Percentiles rank a stretch among this genome's conserved stretches.
Conservation (phyloP, 352 stramenopile genomes). For the Phytophthora pseudosyringae region DNA sequence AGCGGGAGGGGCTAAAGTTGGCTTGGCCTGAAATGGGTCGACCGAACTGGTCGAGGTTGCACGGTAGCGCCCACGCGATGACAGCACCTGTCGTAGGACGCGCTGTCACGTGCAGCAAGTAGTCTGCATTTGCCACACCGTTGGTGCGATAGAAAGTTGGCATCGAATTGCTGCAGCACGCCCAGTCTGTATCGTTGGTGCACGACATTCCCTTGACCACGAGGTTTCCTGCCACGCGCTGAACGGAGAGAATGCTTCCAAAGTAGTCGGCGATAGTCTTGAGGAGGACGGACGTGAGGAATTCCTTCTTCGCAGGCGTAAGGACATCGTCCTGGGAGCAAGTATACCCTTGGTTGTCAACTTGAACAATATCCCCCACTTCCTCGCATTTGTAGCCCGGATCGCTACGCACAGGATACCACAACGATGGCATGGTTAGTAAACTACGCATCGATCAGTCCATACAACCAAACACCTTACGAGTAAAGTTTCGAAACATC, state of each 20-base stretch:
- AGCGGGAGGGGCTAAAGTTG: slow-evolving; percentile 73
- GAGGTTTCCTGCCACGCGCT: slow-evolving; percentile 71
- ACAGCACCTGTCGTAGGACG: slow-evolving; percentile 72
- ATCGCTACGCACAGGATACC: slow-evolving; percentile 39
- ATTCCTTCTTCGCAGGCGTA: slow-evolving; percentile 71
- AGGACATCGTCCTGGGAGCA: slow-evolving; percentile 65
- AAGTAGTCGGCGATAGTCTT: slow-evolving; percentile 74
- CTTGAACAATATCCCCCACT: slow-evolving; percentile 52
- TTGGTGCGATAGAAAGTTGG: slow-evolving; percentile 51
- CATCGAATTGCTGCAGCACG: slow-evolving; percentile 65
- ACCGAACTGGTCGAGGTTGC: slow-evolving; percentile 81
- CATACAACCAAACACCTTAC: slow-evolving; percentile 29
- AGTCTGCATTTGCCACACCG: slow-evolving; percentile 75
- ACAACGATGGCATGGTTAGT: not conserved
- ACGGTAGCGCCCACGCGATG: slow-evolving; percentile 82
- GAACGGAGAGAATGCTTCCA: slow-evolving; percentile 62
- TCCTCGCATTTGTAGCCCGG: slow-evolving; percentile 64
- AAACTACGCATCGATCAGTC: not conserved
- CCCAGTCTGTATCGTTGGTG: slow-evolving; percentile 51
- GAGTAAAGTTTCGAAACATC: slow-evolving; percentile 75
- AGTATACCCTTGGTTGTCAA: slow-evolving; percentile 57
- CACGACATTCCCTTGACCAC: slow-evolving; percentile 65
- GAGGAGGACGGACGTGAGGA: slow-evolving; percentile 70
- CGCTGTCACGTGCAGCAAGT: slow-evolving; percentile 77
- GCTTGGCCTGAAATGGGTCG: slow-evolving; percentile 81